Base-by-base conservation (phyloP, 345 rosid genomes). In the Rhodamnia argentea region DNA sequence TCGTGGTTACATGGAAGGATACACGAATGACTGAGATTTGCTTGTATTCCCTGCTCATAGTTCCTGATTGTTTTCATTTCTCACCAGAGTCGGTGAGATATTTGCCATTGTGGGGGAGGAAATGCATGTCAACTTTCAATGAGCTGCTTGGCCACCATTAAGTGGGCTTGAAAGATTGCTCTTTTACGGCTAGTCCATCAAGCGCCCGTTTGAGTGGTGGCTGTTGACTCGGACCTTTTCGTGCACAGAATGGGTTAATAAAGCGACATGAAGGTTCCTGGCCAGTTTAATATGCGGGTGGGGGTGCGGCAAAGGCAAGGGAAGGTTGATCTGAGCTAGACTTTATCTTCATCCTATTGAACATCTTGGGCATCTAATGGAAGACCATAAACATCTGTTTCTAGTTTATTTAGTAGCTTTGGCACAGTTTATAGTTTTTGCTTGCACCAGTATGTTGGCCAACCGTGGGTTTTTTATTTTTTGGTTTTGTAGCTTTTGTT, bases 71-170 rank as follows among this genome's bases (percentile, higher is more conserved):
- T 29, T 58, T 47, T 42, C 10, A 42, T 70, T 32, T 70, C 23
- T 70, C 53, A 86, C 78, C 94, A 96, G 99, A 93, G 88, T 91
- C 42, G 88, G 91, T 84, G 97, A 96, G 88, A 93, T 96, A 88
- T 92, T 96, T 83, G 89, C 90, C 15, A 82, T 87, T 52, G 86
- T 90, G 14, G 95, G 96, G 16, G 99, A 95, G 88, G 98, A 96
- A 85, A 92, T 93, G 84, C 93, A 88, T 86, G 90, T 93, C 55
- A 75, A 86, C 85, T 87, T 96, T 18, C 87, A 87, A 44, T 89
- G 57, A 91, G 83, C 54, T 44, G 82, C 64, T 59, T 75, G 55
- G 81, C 47, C 24, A 70, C 81, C 47, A 37, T 62, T 16, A 32
- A 26, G 84, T 53, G 81, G 76, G 81, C 81, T 37, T 70, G 47